Conservation (phyloP, 306 rosid species). For the Arachis stenosperma region DNA sequence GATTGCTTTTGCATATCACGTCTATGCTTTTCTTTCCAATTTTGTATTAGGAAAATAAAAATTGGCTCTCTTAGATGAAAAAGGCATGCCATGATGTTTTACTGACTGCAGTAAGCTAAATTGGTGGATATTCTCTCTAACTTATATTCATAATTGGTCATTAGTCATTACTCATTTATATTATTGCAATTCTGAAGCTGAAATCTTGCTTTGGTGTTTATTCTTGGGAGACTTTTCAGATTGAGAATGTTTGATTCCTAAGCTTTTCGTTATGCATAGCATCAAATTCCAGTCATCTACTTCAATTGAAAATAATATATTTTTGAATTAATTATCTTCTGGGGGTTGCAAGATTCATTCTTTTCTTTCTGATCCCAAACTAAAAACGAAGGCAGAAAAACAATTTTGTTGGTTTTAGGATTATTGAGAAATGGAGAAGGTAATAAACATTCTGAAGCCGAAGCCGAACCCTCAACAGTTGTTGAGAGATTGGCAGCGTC, state of each 20-base stretch:
- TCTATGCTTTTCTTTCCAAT: slow-evolving; percentile 3
- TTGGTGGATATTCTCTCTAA: slow-evolving; percentile 26
- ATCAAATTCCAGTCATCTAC: no score
- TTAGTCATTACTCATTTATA: background rate
- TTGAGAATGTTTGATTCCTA: slow-evolving; percentile 48
- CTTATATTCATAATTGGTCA: slow-evolving; percentile 18
- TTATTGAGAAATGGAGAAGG: slow-evolving; percentile 64
- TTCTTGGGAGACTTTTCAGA: slow-evolving; percentile 50
- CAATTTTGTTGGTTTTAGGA: slow-evolving; percentile 21
- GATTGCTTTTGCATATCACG: slow-evolving; percentile 26
- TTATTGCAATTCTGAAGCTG: slow-evolving; percentile 34
- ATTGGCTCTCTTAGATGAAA: slow-evolving; percentile 1
- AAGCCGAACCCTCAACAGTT: slow-evolving; percentile 74
- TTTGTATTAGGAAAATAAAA: slow-evolving; percentile 4
- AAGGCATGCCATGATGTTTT: background rate
- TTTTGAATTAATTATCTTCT: no score
- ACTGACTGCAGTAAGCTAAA: slow-evolving; percentile 22
- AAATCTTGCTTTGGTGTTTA: slow-evolving; percentile 22
- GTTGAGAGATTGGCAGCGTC: slow-evolving; percentile 85
- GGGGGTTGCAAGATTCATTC: background rate
- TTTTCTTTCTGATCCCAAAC: slow-evolving; percentile 31
- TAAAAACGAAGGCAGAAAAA: background rate
- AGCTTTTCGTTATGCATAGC: no score
- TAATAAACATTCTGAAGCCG: slow-evolving; percentile 74
- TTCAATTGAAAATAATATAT: no score